Percentiles rank a stretch among this genome's conserved stretches.
Evolutionary conservation across 306 rosid species (phyloP).

Genomic region (Abrus precatorius): DNA sequence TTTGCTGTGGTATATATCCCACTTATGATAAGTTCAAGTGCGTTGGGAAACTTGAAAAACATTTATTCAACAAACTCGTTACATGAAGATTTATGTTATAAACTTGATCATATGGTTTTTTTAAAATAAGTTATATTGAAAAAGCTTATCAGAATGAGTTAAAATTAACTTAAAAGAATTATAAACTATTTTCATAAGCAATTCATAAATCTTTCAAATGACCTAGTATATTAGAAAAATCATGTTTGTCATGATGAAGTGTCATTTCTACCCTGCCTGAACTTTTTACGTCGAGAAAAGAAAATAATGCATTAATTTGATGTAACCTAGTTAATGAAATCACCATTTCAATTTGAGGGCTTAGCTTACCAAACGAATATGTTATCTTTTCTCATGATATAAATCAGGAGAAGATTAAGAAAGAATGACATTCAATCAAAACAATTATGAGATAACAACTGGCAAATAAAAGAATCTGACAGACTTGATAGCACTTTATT

Average conservation of each 20-base stretch:
- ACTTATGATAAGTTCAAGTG: background rate
- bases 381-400: background rate
- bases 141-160: too few species aligned
- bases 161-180: too few species aligned
- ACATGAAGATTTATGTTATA: too few species aligned
- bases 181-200: too few species aligned
- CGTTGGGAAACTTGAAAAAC: too few species aligned
- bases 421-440: background rate
- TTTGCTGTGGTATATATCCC: background rate
- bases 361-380: background rate
- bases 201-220: too few species aligned
- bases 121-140: too few species aligned
- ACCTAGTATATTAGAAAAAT: too few species aligned
- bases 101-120: too few species aligned
- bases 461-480: background rate
- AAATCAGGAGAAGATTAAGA: background rate
- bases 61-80: too few species aligned
- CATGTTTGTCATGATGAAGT: background rate
- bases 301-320: background rate
- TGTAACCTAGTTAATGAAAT: background rate
- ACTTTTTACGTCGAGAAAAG: background rate
- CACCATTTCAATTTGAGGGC: background rate
- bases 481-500: background rate
- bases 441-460: background rate
- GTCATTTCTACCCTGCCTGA: background rate